A percentile compares a stretch with the other conserved stretches of the same genome.
Evolutionary conservation across 2,329 filamentous ascomycete species (phyloP).

Genomic region (Sporothrix brunneoviolacea): DNA sequence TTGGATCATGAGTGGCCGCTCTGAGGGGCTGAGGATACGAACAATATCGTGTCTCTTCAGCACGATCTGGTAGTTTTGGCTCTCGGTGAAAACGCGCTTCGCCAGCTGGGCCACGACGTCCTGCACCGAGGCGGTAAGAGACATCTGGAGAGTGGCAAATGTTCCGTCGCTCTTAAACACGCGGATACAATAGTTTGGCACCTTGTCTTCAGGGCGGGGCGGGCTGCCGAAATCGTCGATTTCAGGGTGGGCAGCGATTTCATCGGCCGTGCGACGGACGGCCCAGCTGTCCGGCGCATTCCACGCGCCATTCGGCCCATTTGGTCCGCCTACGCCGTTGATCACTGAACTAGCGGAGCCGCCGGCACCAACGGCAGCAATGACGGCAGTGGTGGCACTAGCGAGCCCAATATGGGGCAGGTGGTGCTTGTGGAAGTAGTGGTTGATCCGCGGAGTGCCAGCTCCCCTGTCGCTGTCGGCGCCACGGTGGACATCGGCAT

Average conservation of each 20-base stretch:
- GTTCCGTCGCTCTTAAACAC: slow-evolving; percentile 92
- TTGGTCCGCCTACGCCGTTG: slow-evolving; percentile 3
- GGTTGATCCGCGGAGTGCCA: slow-evolving; percentile 12
- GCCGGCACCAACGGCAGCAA: background rate
- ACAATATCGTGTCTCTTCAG: slow-evolving; percentile 88
- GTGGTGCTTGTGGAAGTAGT: slow-evolving; percentile 17
- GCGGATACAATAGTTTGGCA: slow-evolving; percentile 79
- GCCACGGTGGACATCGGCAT: slow-evolving; percentile 40
- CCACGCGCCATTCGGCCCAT: slow-evolving; percentile 60
- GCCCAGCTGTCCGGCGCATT: slow-evolving; percentile 96
- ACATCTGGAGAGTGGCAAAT: slow-evolving; percentile 84
- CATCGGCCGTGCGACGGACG: slow-evolving; percentile 67
- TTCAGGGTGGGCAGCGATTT: slow-evolving; percentile 49
- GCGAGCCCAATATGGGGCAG: slow-evolving; percentile 21
- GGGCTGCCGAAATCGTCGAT: slow-evolving; percentile 62
- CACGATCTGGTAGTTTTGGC: slow-evolving; percentile 90
- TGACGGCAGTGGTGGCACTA: slow-evolving; percentile 11
- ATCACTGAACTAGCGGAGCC: background rate
- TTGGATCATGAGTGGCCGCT: slow-evolving; percentile 84
- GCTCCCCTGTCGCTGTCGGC: slow-evolving; percentile 31
- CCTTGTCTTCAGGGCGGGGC: slow-evolving; percentile 67
- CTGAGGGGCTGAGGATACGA: slow-evolving; percentile 67
- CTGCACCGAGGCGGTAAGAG: slow-evolving; percentile 73
- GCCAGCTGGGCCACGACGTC: slow-evolving; percentile 87
- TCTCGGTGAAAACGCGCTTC: slow-evolving; percentile 91